phyloP scores from a whole-genome alignment of 371 early-diverging fungal species.

The Encephalitozoon cuniculi region DNA sequence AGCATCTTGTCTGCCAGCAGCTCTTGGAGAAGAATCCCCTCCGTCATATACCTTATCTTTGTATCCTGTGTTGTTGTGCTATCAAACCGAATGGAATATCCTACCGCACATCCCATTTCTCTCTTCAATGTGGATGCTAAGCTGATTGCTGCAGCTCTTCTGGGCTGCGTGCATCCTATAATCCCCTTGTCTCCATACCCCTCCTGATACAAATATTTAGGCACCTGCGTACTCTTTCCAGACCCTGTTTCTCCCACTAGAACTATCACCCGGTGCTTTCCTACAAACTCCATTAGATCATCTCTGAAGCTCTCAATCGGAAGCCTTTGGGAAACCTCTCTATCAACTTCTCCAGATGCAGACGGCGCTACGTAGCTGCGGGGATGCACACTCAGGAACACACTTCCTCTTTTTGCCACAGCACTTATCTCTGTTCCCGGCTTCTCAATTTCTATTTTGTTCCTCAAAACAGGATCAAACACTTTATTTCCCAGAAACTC shows the following conservation, averaged over 20 bases:
- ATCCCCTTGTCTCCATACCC: slow-evolving; percentile 35
- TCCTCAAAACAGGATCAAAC: background rate
- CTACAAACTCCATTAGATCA: slow-evolving; percentile 21
- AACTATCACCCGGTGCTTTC: slow-evolving; percentile 26
- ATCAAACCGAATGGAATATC: slow-evolving; percentile 45
- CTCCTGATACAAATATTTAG: slow-evolving; percentile 36
- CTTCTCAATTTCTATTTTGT: background rate
- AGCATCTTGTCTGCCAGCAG: slow-evolving; percentile 1
- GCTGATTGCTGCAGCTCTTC: slow-evolving; percentile 45
- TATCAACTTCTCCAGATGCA: background rate
- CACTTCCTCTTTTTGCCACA: background rate
- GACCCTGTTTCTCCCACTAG: slow-evolving; percentile 49
- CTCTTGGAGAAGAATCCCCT: slow-evolving; percentile 54
- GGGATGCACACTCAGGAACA: background rate
- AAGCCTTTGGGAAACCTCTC: slow-evolving; percentile 53
- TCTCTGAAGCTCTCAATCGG: slow-evolving; percentile 64
- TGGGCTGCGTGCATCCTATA: slow-evolving; percentile 50
- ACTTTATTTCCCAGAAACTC: background rate
- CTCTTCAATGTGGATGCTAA: slow-evolving; percentile 37
- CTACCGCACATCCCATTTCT: slow-evolving; percentile 11
- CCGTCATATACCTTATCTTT: slow-evolving; percentile 48
- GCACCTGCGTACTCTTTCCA: slow-evolving; percentile 54
- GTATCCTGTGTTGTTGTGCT: background rate
- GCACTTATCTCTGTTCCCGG: background rate
- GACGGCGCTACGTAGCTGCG: background rate